These are phyloP conservation scores for Hypericum perforatum DNA, from an alignment of 345 rosid genomes.

Conservation along the genomic window DNA sequence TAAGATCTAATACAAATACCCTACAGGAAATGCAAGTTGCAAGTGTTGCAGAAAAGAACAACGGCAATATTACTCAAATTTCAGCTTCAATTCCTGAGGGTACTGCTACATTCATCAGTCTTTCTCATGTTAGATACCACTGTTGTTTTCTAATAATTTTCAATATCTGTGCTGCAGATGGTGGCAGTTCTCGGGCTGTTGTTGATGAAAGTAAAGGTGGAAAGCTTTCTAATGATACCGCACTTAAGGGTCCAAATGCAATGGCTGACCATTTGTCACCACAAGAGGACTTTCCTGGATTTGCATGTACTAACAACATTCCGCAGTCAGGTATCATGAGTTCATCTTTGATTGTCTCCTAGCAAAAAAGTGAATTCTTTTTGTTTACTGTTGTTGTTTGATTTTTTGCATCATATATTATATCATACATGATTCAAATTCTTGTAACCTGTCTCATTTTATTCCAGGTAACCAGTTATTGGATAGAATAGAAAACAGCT, in stretches of 20 bases:
- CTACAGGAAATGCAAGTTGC: conserved; percentile 42
- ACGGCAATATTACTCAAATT: conserved; percentile 35
- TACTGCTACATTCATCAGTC: conserved; percentile 9
- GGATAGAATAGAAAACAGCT: conserved; percentile 71
- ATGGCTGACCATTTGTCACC: conserved; percentile 32
- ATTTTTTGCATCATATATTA: no score
- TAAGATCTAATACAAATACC: no score
- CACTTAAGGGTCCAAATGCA: conserved; percentile 27
- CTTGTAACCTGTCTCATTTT: conserved; percentile 6
- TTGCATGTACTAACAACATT: conserved; percentile 49
- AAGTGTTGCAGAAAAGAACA: conserved; percentile 30
- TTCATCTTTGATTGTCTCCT: no score
- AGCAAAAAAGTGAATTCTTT: no score
- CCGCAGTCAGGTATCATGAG: conserved; percentile 44
- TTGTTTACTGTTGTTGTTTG: no score
- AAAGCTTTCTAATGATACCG: conserved; percentile 21
- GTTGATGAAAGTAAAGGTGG: conserved; percentile 26
- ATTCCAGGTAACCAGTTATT: conserved; percentile 49
- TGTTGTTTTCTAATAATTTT: conserved; percentile 5
- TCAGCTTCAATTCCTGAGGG: conserved; percentile 24
- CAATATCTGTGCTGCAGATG: conserved; percentile 30
- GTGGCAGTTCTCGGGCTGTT: conserved; percentile 27
- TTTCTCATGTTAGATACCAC: conserved; percentile 6
- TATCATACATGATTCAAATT: neutral
- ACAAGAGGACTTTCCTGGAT: conserved; percentile 61